phyloP scores from a whole-genome alignment of 176 grass and related monocot species.

The Bonia amplexicaulis region DNA sequence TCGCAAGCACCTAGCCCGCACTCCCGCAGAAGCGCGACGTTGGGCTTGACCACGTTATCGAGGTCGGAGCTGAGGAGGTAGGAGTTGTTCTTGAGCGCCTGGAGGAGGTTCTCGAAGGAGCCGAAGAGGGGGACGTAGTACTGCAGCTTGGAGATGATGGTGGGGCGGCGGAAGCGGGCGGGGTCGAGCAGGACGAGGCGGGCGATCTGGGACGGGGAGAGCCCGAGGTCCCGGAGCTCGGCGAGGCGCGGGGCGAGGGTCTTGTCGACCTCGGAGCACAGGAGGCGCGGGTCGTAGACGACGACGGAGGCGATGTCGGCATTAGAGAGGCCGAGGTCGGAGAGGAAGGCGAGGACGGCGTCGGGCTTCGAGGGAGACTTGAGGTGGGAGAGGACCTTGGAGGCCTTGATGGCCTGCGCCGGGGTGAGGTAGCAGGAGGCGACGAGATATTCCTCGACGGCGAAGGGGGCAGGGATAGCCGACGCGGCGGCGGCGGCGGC shows the following conservation, averaged over 20 bases:
- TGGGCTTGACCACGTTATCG: conserved; percentile 47
- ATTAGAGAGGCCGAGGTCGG: conserved; percentile 38
- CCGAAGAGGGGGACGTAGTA: too few species aligned
- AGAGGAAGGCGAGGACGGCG: conserved; percentile 21
- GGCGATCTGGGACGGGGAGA: too few species aligned
- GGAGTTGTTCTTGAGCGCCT: conserved; percentile 36
- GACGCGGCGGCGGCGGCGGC: background rate
- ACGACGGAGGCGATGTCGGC: conserved; percentile 29
- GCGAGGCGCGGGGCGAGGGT: too few species aligned
- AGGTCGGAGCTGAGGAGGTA: conserved; percentile 47
- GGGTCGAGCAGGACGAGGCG: too few species aligned
- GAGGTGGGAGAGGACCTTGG: conserved; percentile 44
- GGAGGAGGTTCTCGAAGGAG: conserved; percentile 30
- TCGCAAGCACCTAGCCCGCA: conserved; percentile 39
- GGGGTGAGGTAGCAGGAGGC: conserved; percentile 43
- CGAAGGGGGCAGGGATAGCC: background rate
- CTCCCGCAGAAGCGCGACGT: conserved; percentile 40
- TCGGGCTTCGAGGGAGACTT: conserved; percentile 48
- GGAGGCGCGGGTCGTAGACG: too few species aligned
- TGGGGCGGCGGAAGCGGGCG: too few species aligned
- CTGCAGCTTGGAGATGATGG: too few species aligned
- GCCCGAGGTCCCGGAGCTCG: too few species aligned
- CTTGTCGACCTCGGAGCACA: too few species aligned
- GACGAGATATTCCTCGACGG: conserved; percentile 41
- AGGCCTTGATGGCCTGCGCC: conserved; percentile 23